Conservation (phyloP, 2,329 filamentous ascomycete genomes). For the Aspergillus ochraceus region DNA sequence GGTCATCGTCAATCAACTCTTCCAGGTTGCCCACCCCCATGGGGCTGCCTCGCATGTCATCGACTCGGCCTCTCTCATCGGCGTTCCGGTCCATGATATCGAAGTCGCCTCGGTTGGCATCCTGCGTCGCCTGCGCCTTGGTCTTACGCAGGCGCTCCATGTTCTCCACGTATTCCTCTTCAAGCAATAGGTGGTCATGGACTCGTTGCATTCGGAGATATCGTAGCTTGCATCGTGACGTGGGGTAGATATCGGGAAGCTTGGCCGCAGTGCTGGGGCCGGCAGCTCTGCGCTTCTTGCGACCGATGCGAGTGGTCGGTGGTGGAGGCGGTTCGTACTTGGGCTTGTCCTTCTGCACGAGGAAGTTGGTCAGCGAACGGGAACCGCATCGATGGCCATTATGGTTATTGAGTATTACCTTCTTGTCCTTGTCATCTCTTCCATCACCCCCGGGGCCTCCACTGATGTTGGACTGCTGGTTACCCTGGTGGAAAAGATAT, state of each 20-base stretch:
- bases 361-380: slow-evolving; percentile 17
- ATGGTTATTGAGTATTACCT: slow-evolving; percentile 56
- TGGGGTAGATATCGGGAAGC: slow-evolving; percentile 90
- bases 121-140: slow-evolving; percentile 66
- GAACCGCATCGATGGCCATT: background rate
- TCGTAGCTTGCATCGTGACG: slow-evolving; percentile 93
- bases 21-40: slow-evolving; percentile 98
- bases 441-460: slow-evolving; percentile 70
- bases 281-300: slow-evolving; percentile 96
- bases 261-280: slow-evolving; percentile 94
- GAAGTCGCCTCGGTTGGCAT: slow-evolving; percentile 62
- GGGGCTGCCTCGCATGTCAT: slow-evolving; percentile 97
- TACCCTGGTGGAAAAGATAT: slow-evolving; percentile 39
- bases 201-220: slow-evolving; percentile 98
- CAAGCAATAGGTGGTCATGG: slow-evolving; percentile 92
- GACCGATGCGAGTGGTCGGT: slow-evolving; percentile 92
- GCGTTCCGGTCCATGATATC: slow-evolving; percentile 86
- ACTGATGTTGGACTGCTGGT: slow-evolving; percentile 78
- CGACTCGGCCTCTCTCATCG: slow-evolving; percentile 89
- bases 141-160: slow-evolving; percentile 94
- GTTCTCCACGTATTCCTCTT: slow-evolving; percentile 99
- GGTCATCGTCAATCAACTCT: slow-evolving; percentile 98
- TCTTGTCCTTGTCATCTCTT: slow-evolving; percentile 89
- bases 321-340: slow-evolving; percentile 99
- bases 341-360: slow-evolving; percentile 89